These are phyloP conservation scores for Penicillium sp. DNA, from an alignment of 2,329 filamentous ascomycete species.

Conservation along the genomic window DNA sequence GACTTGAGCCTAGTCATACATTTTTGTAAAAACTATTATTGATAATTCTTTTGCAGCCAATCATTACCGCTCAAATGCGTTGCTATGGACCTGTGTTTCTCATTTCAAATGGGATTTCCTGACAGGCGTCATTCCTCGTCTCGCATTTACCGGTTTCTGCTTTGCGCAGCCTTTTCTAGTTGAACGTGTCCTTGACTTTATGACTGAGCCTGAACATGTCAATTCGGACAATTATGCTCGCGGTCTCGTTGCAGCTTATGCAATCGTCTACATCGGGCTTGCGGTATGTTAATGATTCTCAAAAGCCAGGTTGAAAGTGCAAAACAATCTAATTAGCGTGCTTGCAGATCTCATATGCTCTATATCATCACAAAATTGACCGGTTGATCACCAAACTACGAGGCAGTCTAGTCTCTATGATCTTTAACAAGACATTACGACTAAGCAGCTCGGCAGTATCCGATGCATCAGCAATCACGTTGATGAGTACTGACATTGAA, in stretches of 20 bases:
- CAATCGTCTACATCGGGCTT: conserved; percentile 44
- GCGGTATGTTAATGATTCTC: conserved; percentile 32
- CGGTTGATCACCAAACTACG: conserved; percentile 44
- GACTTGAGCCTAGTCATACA: neutral
- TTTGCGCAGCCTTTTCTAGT: conserved; percentile 55
- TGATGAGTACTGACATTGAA: conserved; percentile 55
- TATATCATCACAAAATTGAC: conserved; percentile 41
- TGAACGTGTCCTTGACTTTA: conserved; percentile 22
- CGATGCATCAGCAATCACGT: conserved; percentile 46
- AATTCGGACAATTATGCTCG: conserved; percentile 34
- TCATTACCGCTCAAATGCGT: conserved; percentile 17
- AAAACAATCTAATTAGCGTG: neutral
- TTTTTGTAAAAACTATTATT: neutral
- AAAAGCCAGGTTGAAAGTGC: neutral
- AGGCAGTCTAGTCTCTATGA: conserved; percentile 46
- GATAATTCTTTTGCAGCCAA: conserved; percentile 13
- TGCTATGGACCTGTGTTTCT: conserved; percentile 22
- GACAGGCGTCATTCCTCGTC: conserved; percentile 39
- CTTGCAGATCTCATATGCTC: conserved; percentile 23
- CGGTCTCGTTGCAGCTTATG: conserved; percentile 43
- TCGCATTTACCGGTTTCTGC: conserved; percentile 46
- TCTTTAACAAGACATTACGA: conserved; percentile 53
- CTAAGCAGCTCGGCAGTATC: conserved; percentile 36
- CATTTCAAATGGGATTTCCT: conserved; percentile 25
- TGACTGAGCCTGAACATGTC: conserved; percentile 22